Conservation (phyloP, 257 asterid species). For the Marsdenia floribunda region DNA sequence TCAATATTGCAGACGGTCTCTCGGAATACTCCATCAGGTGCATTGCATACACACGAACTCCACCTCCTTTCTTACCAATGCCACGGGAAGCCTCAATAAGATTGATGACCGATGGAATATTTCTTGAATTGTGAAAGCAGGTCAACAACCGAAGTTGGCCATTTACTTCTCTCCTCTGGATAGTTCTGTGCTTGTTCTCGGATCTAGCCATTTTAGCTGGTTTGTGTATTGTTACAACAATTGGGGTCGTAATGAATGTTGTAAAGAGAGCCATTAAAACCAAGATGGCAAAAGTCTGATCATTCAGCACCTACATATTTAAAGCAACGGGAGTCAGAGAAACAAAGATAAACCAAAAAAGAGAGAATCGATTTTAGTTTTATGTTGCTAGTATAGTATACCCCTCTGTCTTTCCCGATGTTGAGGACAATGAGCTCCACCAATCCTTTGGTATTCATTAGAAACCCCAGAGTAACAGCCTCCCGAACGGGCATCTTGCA, state of each 20-base stretch:
- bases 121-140: constrained; percentile 31
- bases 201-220: constrained; percentile 35
- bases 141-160: constrained; percentile 29
- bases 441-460: constrained; percentile 50
- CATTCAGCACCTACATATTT: constrained; percentile 43
- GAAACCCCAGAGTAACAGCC: constrained; percentile 44
- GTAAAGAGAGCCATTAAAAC: constrained; percentile 49
- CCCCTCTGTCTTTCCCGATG: constrained; percentile 49
- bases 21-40: constrained; percentile 51
- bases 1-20: constrained; percentile 42
- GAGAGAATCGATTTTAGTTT: not conserved
- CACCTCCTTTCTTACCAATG: constrained; percentile 26
- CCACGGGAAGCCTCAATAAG: constrained; percentile 59
- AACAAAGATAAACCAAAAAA: no score
- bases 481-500: constrained; percentile 41
- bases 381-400: not conserved
- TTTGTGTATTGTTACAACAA: constrained; percentile 38
- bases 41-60: constrained; percentile 50
- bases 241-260: constrained; percentile 45
- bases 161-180: constrained; percentile 28
- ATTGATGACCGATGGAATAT: constrained; percentile 34
- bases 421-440: constrained; percentile 50
- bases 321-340: not conserved
- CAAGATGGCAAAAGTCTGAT: constrained; percentile 48
- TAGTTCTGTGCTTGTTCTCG: constrained; percentile 38